Conservation (phyloP, 768 basidiomycete genomes). For the Leccinum subgranulosum region DNA sequence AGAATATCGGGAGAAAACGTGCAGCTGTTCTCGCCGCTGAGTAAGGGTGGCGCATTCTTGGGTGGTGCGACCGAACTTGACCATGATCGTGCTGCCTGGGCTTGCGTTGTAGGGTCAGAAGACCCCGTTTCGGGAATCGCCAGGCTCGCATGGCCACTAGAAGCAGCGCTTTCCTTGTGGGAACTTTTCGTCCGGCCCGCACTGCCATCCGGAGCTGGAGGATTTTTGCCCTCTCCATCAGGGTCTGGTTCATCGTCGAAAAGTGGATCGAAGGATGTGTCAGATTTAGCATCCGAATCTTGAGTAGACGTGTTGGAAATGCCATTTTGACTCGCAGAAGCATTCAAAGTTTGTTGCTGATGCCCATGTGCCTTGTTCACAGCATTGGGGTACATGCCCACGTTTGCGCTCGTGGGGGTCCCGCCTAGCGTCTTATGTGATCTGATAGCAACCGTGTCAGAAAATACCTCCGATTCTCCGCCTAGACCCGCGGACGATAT, state of each 20-base stretch:
- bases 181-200: constrained; percentile 15
- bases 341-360: constrained; percentile 12
- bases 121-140: constrained; percentile 29
- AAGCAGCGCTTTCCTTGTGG: constrained; percentile 12
- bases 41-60: constrained; percentile 72
- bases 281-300: constrained; percentile 67
- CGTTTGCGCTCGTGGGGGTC: constrained; percentile 18
- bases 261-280: constrained; percentile 81
- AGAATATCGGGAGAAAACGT: constrained; percentile 78
- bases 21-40: constrained; percentile 58
- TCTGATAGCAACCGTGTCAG: constrained; percentile 8
- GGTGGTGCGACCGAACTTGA: constrained; percentile 49
- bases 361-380: constrained; percentile 19
- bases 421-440: constrained; percentile 12
- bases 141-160: constrained; percentile 19
- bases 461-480: constrained; percentile 18
- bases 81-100: constrained; percentile 25
- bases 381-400: constrained; percentile 19
- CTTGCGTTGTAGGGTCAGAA: constrained; percentile 19
- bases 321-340: constrained; percentile 23
- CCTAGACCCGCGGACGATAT: constrained; percentile 23
- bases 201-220: constrained; percentile 13
- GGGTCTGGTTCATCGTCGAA: constrained; percentile 84
- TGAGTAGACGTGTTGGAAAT: constrained; percentile 24
- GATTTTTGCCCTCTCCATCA: constrained; percentile 41